A percentile compares a stretch with the other conserved stretches of the same genome.
Evolutionary conservation across 148 eudicot genomes (phyloP).

Genomic region (Vaccinium darrowii): DNA sequence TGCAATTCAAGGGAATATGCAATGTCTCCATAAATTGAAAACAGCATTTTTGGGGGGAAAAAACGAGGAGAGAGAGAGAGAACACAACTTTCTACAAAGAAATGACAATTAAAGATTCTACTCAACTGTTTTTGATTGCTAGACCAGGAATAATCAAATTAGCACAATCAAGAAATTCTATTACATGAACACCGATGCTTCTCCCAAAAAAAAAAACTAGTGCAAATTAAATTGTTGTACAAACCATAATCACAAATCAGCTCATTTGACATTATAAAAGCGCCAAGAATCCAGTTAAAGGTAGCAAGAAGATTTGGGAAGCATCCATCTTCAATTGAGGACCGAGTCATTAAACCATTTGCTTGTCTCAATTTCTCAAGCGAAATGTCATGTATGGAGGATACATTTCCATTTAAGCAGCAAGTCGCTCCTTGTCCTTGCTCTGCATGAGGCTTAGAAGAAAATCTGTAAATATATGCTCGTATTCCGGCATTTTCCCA

Average conservation of each 20-base stretch:
- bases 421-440: conserved; percentile 39
- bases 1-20: background rate
- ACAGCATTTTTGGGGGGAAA: background rate
- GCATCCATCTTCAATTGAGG: conserved; percentile 18
- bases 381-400: background rate
- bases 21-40: background rate
- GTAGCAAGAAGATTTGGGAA: background rate
- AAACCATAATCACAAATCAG: background rate
- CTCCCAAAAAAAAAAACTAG: background rate
- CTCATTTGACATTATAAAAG: background rate
- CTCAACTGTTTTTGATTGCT: background rate
- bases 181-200: background rate
- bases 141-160: background rate
- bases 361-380: background rate
- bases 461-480: conserved; percentile 74
- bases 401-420: conserved; percentile 14
- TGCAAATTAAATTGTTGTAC: background rate
- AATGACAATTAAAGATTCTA: background rate
- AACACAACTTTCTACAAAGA: background rate
- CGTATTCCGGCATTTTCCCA: conserved; percentile 80
- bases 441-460: conserved; percentile 43
- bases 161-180: background rate
- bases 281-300: background rate
- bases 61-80: too few relatives aligned
- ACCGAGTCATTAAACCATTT: conserved; percentile 5